These are phyloP conservation scores for Silybum marianum DNA, from an alignment of 129 eudicot species.

Conservation along the genomic window DNA sequence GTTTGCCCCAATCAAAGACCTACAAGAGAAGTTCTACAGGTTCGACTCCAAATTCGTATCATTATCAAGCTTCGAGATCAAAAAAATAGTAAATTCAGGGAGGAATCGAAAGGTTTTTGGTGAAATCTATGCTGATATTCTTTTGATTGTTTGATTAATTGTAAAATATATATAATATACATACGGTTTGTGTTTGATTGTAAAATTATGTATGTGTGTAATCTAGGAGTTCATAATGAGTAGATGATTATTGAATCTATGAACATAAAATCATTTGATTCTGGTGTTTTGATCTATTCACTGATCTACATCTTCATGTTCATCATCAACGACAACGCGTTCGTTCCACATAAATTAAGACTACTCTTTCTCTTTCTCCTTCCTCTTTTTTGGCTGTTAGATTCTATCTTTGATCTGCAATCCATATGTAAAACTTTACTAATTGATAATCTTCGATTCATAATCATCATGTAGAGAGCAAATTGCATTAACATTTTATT, in stretches of 20 bases:
- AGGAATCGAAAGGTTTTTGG: slow-evolving; percentile 12
- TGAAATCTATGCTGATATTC: background rate
- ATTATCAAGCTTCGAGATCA: slow-evolving; percentile 17
- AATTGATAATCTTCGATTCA: too few relatives aligned
- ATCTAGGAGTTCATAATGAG: background rate
- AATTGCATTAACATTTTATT: too few relatives aligned
- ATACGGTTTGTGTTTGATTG: slow-evolving; percentile 15
- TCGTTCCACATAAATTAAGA: slow-evolving; percentile 1
- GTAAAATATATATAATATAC: background rate
- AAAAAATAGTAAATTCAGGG: background rate
- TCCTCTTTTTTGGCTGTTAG: background rate
- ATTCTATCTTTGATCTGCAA: background rate
- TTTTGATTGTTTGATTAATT: slow-evolving; percentile 10
- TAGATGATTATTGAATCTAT: slow-evolving; percentile 18
- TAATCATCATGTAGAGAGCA: too few relatives aligned
- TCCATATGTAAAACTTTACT: too few relatives aligned
- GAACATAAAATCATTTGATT: slow-evolving; percentile 14
- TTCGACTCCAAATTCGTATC: slow-evolving; percentile 30
- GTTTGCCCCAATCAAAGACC: slow-evolving; percentile 23
- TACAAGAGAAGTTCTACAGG: slow-evolving; percentile 22
- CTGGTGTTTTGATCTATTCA: background rate
- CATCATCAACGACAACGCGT: background rate
- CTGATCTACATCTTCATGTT: slow-evolving; percentile 13
- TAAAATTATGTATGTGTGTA: slow-evolving; percentile 19
- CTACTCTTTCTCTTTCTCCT: background rate